phyloP scores from a whole-genome alignment of 139 green algal genomes.

The Diplosphaera chodatii region DNA sequence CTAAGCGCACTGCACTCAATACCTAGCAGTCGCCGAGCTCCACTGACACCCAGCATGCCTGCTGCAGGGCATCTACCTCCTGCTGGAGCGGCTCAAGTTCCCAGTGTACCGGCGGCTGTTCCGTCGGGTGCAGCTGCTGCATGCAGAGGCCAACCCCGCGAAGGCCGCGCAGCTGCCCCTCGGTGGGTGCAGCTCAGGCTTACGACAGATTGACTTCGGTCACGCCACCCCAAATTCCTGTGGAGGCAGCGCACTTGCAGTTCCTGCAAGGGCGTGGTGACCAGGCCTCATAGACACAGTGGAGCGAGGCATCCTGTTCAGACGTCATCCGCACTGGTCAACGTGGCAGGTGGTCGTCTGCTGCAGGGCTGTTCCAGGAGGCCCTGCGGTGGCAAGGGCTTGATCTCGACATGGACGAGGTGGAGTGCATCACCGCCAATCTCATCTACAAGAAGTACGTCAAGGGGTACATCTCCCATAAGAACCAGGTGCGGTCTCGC shows the following conservation, averaged over 20 bases:
- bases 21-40: too few species aligned
- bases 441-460: constrained; percentile 79
- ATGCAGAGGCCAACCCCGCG: constrained; percentile 38
- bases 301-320: too few species aligned
- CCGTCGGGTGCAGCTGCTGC: constrained; percentile 42
- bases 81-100: constrained; percentile 72
- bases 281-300: too few species aligned
- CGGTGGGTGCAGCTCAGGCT: too few species aligned
- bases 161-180: constrained; percentile 55
- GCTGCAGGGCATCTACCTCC: constrained; percentile 55
- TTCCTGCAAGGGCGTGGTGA: too few species aligned
- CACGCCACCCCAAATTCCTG: too few species aligned
- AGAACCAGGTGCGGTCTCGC: constrained; percentile 23
- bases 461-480: constrained; percentile 81
- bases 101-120: constrained; percentile 58
- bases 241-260: too few species aligned
- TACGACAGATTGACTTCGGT: too few species aligned
- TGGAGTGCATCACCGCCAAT: constrained; percentile 83
- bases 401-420: constrained; percentile 67
- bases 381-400: constrained; percentile 43
- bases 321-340: too few species aligned
- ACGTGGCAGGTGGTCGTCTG: too few species aligned
- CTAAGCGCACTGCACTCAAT: too few species aligned
- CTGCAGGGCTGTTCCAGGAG: constrained; percentile 22
- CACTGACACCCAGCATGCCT: too few species aligned